These are phyloP conservation scores for Proliferodiscus dingleyae DNA, from an alignment of 2,329 filamentous ascomycete species.

Conservation along the genomic window DNA sequence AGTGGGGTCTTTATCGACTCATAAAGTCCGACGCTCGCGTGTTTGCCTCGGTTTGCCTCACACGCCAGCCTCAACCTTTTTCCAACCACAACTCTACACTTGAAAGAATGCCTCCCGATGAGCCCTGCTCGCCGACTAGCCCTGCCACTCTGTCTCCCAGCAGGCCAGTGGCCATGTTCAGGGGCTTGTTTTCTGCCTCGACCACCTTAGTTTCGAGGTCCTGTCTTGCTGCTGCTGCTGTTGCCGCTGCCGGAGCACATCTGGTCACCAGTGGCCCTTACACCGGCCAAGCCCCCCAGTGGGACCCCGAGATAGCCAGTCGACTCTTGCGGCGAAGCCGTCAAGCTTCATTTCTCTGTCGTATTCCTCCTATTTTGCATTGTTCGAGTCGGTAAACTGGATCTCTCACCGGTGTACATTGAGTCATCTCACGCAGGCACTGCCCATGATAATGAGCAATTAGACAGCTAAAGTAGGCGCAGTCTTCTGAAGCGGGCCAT, in stretches of 20 bases:
- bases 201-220: not conserved
- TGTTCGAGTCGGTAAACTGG: not conserved
- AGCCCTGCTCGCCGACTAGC: not conserved
- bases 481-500: not conserved
- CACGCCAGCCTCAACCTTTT: not conserved
- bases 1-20: not conserved
- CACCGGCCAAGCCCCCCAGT: too few relatives aligned
- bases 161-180: not conserved
- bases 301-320: too few relatives aligned
- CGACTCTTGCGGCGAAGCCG: too few relatives aligned
- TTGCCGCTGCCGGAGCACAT: not conserved
- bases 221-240: not conserved
- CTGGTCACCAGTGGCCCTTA: too few relatives aligned
- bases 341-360: constrained; percentile 1
- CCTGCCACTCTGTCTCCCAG: not conserved
- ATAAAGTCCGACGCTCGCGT: too few relatives aligned
- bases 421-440: not conserved
- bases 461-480: not conserved
- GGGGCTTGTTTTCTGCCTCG: not conserved
- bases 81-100: not conserved
- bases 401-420: not conserved
- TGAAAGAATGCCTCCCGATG: not conserved
- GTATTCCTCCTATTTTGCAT: not conserved
- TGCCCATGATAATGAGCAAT: not conserved
- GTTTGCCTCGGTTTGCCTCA: not conserved